Percentiles rank a stretch among this genome's conserved stretches.
Evolutionary conservation across 768 basidiomycete species (phyloP).

Genomic region (Lactifluus volemus): DNA sequence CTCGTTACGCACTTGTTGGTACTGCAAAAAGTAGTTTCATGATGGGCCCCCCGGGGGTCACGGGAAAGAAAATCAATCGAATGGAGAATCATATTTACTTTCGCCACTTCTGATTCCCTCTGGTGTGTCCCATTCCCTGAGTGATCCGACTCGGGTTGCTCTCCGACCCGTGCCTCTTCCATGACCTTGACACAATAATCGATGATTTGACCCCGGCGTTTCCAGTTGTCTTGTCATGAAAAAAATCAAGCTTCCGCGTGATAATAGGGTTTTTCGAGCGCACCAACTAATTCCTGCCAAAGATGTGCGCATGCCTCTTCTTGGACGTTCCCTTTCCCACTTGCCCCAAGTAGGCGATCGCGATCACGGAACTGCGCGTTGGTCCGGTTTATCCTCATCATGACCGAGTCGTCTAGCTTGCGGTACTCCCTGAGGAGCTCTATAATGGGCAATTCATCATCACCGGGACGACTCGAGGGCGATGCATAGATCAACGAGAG

Average conservation of each 20-base stretch:
- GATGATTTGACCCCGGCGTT: conserved; percentile 61
- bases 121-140: conserved; percentile 35
- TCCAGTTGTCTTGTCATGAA: conserved; percentile 44
- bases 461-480: neutral
- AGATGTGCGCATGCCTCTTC: conserved; percentile 68
- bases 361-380: conserved; percentile 67
- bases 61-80: neutral
- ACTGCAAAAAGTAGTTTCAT: conserved; percentile 32
- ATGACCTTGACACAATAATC: conserved; percentile 67
- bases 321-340: conserved; percentile 45
- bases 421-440: conserved; percentile 79
- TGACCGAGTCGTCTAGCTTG: conserved; percentile 69
- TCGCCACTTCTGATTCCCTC: conserved; percentile 48
- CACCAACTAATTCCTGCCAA: conserved; percentile 75
- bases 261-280: conserved; percentile 19
- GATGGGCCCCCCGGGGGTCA: neutral
- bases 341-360: conserved; percentile 40
- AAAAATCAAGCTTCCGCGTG: conserved; percentile 33
- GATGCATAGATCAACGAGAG: neutral
- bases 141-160: conserved; percentile 29
- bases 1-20: conserved; percentile 70
- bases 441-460: conserved; percentile 25
- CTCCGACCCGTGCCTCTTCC: conserved; percentile 45
- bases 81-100: conserved; percentile 35
- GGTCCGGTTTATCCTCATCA: conserved; percentile 74